These are phyloP conservation scores for Lactuca sativa DNA, from an alignment of 129 eudicot species.

Conservation along the genomic window DNA sequence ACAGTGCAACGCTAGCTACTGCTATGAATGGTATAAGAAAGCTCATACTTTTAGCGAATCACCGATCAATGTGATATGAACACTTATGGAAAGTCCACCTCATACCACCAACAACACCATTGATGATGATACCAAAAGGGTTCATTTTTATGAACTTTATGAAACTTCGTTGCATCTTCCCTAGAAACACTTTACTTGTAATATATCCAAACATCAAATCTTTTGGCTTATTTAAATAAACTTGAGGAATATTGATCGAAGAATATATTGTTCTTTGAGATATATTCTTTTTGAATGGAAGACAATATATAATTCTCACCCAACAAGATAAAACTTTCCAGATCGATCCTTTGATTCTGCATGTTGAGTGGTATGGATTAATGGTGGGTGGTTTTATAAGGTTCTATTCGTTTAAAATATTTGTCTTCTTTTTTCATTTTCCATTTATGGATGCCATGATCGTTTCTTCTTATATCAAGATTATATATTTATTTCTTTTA, in stretches of 20 bases:
- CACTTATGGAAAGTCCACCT: slow-evolving; percentile 1
- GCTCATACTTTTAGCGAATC: not conserved
- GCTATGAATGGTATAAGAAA: not conserved
- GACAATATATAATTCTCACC: slow-evolving; percentile 1
- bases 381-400: slow-evolving; percentile 10
- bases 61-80: not conserved
- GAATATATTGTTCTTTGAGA: slow-evolving; percentile 7
- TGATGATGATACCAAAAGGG: not conserved
- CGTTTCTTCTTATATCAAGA: not conserved
- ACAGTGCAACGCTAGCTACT: too few relatives aligned
- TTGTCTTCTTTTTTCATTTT: not conserved
- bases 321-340: slow-evolving; percentile 5
- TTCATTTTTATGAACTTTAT: slow-evolving; percentile 1
- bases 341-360: slow-evolving; percentile 6
- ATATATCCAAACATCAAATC: slow-evolving; percentile 14
- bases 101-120: not conserved
- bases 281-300: slow-evolving; percentile 21
- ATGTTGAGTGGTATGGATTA: slow-evolving; percentile 3
- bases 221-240: not conserved
- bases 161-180: slow-evolving; percentile 6
- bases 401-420: slow-evolving; percentile 5
- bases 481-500: slow-evolving; percentile 3
- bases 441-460: not conserved
- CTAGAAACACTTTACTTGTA: not conserved
- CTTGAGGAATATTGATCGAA: slow-evolving; percentile 1